Percentiles rank a stretch among this genome's conserved stretches.
Conservation (phyloP, 805 yeast species). For the Myxozyma neotropica region DNA sequence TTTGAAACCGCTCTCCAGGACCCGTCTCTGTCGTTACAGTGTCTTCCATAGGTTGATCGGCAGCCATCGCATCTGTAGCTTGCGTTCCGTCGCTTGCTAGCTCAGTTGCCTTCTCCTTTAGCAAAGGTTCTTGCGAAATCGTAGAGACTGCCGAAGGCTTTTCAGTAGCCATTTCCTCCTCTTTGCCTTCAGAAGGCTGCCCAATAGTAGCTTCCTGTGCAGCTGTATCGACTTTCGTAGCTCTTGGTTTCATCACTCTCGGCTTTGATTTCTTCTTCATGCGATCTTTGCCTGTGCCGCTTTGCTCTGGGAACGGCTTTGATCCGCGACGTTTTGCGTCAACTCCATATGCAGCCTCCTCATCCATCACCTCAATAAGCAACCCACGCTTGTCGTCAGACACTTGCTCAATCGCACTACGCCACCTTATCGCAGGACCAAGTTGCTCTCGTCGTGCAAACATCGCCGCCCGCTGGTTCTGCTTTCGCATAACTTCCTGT, state of each 20-base stretch:
- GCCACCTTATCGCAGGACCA: constrained; percentile 62
- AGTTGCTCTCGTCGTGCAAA: constrained; percentile 55
- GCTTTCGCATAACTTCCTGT: constrained; percentile 79
- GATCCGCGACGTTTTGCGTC: constrained; percentile 35
- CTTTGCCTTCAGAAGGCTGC: neutral
- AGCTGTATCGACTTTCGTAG: constrained; percentile 8
- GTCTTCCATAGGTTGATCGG: no score
- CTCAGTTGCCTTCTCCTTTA: no score
- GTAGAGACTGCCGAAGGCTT: no score
- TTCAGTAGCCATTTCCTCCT: neutral
- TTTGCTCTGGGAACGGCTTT: constrained; percentile 3
- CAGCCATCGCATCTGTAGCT: no score
- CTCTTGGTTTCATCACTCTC: constrained; percentile 13
- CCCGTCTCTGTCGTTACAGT: no score
- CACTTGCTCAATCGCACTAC: constrained; percentile 53
- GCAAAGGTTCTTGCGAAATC: no score
- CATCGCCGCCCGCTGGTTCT: constrained; percentile 71
- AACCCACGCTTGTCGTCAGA: constrained; percentile 40
- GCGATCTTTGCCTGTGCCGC: constrained; percentile 8
- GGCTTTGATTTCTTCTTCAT: constrained; percentile 26
- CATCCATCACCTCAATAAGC: constrained; percentile 35
- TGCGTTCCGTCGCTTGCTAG: no score
- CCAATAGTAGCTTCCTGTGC: neutral
- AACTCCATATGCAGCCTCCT: constrained; percentile 42
- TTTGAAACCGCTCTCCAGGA: no score